Evolutionary conservation across 2,329 filamentous ascomycete species (phyloP), one percentile per base, ranked within the genome.

Genomic region (Hymenoscyphus salicellus): DNA sequence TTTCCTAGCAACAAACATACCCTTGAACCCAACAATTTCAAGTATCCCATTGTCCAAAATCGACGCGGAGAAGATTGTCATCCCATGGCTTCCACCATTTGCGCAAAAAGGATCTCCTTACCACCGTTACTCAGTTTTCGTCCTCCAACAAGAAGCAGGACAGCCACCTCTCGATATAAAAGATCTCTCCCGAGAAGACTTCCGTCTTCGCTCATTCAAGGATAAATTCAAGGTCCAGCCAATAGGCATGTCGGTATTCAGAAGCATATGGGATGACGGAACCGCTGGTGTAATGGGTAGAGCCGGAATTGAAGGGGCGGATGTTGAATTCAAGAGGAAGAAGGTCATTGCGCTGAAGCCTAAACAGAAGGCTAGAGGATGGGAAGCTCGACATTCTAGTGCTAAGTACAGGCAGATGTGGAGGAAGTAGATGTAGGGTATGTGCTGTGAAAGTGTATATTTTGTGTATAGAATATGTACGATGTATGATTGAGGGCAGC

Each of bases 31-130:
- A 2, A 84, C 80, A 7, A 75, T 81, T 55, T 84, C 84, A 6
- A 85, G 83, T 49, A 77, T 95, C 49, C 85, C 89, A n/a, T 83
- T 96, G 20, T 80, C 81, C 71, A 82, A 82, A 71, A 81, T 92
- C 71, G 80, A 84, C 77, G 80, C 67, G 81, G 86, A 23, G 33
- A 88, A 95, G 76, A 83, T 95, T 58, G 86, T 91, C 63, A 77
- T 87, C 3, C 89, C 92, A 1, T 99, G 94, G 92, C 81, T 93
- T 28, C 89, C 94, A 0, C 90, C 95, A 1, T 92, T 90, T 75
- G 89, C 92, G 0, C 91, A 97, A 76, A 96, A 95, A 81, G 95
- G 95, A 64, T 86, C 89, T 1, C 91, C 91, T 1, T 97, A 98
- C 79, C 95, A 98, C 78, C 90, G 95, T 61, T 82, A 98, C 62